A percentile compares a stretch with the other conserved stretches of the same genome.
Evolutionary conservation across 2,329 filamentous ascomycete genomes (phyloP).

Genomic region (Lanzia echinophila): DNA sequence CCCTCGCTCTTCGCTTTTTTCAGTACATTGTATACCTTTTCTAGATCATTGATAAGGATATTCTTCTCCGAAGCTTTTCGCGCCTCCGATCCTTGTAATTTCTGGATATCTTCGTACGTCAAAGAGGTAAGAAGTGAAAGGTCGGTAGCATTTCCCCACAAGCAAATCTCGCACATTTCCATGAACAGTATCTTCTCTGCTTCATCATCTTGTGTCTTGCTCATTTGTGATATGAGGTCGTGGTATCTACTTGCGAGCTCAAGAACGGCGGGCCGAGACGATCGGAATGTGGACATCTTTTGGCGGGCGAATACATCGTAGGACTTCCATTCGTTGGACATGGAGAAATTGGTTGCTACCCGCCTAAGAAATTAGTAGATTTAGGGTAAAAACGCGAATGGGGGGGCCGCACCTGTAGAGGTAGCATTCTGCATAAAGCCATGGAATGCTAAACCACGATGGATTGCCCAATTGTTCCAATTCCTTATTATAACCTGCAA

Average conservation of each 20-base stretch:
- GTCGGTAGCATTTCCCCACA: slow-evolving; percentile 97
- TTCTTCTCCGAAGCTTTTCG: slow-evolving; percentile 85
- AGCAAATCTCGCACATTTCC: slow-evolving; percentile 93
- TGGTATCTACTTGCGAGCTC: slow-evolving; percentile 76
- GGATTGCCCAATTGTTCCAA: slow-evolving; percentile 65
- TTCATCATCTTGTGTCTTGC: slow-evolving; percentile 40
- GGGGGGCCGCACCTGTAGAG: slow-evolving; percentile 56
- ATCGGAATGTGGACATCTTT: slow-evolving; percentile 88
- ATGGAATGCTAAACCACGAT: slow-evolving; percentile 77
- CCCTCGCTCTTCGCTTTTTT: slow-evolving; percentile 56
- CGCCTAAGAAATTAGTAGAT: slow-evolving; percentile 46
- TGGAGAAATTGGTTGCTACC: slow-evolving; percentile 69
- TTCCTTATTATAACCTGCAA: slow-evolving; percentile 79
- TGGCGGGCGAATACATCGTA: slow-evolving; percentile 89
- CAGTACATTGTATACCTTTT: slow-evolving; percentile 62
- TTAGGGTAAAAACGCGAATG: neutral
- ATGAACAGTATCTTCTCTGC: slow-evolving; percentile 74
- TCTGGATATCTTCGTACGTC: slow-evolving; percentile 93
- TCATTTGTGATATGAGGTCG: slow-evolving; percentile 63
- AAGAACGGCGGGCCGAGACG: slow-evolving; percentile 77
- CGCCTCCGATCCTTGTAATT: slow-evolving; percentile 82
- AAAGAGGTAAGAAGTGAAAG: slow-evolving; percentile 83
- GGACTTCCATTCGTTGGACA: slow-evolving; percentile 74
- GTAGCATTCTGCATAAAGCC: slow-evolving; percentile 93
- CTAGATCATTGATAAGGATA: slow-evolving; percentile 82